Percentiles rank a stretch among this genome's conserved stretches.
Conservation (phyloP, 176 grass and related monocot genomes). For the Thalia dealbata region DNA sequence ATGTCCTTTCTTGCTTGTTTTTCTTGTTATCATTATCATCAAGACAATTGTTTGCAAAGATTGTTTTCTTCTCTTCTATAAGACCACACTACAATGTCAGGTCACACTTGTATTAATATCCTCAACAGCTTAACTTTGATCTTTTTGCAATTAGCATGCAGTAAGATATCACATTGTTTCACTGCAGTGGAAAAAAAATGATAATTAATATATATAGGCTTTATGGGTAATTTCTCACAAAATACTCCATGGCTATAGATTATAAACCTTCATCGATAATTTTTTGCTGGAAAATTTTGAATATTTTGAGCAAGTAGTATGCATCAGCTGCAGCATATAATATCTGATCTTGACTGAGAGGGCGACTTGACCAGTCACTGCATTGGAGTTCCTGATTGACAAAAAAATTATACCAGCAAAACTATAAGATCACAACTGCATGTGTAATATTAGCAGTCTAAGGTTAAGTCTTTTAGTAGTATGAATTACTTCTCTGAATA, state of each 20-base stretch:
- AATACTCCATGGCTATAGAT: background rate
- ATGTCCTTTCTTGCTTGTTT: no score
- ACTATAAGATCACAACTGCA: slow-evolving; percentile 3
- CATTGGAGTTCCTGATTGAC: slow-evolving; percentile 86
- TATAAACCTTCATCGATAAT: slow-evolving; percentile 42
- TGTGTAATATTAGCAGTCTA: background rate
- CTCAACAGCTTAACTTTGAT: no score
- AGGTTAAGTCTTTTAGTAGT: no score
- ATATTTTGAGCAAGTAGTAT: slow-evolving; percentile 85
- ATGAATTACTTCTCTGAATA: background rate
- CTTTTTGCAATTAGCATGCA: no score
- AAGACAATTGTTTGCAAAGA: no score
- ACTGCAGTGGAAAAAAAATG: no score
- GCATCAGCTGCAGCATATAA: slow-evolving; percentile 95
- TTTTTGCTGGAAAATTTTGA: slow-evolving; percentile 50
- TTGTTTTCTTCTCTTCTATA: no score
- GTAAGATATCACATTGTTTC: no score
- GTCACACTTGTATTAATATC: no score
- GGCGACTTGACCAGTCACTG: slow-evolving; percentile 88
- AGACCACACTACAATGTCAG: no score
- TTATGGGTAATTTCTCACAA: background rate
- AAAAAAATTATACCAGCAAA: slow-evolving; percentile 6
- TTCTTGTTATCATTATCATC: no score
- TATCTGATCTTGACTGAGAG: slow-evolving; percentile 79
- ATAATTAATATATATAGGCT: background rate